Conservation (phyloP, 2,329 filamentous ascomycete genomes). For the Aspergillus texensis region DNA sequence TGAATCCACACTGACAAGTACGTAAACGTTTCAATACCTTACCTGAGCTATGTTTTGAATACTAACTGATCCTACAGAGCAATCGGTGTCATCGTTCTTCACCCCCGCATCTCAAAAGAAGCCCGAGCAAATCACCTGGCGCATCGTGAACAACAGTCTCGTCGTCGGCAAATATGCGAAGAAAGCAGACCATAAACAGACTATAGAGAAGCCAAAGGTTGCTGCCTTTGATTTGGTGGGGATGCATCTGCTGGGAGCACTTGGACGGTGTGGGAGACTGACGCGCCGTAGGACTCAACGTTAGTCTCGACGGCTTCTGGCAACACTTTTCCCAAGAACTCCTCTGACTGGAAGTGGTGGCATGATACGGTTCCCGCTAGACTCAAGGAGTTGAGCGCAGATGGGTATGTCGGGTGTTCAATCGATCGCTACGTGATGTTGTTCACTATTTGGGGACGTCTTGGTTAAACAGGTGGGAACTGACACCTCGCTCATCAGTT, state of each 20-base stretch:
- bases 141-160: slow-evolving; percentile 66
- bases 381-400: slow-evolving; percentile 68
- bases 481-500: slow-evolving; percentile 51
- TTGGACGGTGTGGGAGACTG: slow-evolving; percentile 3
- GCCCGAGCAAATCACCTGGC: slow-evolving; percentile 74
- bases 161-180: slow-evolving; percentile 73
- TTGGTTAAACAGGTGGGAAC: background rate
- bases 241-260: background rate
- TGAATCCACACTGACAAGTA: slow-evolving; percentile 58
- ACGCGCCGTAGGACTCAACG: slow-evolving; percentile 71
- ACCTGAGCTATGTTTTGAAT: background rate
- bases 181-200: slow-evolving; percentile 21
- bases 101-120: slow-evolving; percentile 83
- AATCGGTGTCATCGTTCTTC: slow-evolving; percentile 80
- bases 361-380: slow-evolving; percentile 67
- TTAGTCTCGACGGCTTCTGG: slow-evolving; percentile 79
- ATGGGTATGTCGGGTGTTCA: slow-evolving; percentile 57
- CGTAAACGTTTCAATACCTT: slow-evolving; percentile 13
- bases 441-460: background rate
- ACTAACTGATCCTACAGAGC: slow-evolving; percentile 27
- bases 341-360: slow-evolving; percentile 95
- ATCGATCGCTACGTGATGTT: background rate
- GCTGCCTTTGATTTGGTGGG: slow-evolving; percentile 52
- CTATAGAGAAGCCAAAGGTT: slow-evolving; percentile 33
- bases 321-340: slow-evolving; percentile 71